Conservation (phyloP, 139 green algal species). For the Chlorella ohadii region DNA sequence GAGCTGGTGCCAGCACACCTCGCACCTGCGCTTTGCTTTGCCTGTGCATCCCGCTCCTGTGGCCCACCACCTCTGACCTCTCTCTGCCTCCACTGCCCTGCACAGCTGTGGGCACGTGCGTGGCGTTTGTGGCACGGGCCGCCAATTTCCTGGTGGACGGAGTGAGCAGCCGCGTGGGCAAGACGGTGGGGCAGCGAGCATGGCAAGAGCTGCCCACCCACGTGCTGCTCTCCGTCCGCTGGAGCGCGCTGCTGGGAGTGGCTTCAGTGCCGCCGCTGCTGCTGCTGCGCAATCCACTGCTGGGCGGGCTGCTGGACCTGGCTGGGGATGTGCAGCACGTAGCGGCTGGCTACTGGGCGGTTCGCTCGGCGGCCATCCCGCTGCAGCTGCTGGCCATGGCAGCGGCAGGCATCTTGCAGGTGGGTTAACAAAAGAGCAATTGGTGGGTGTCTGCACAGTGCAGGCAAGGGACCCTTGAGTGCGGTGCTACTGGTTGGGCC, state of each 20-base stretch:
- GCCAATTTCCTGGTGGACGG: conserved; percentile 76
- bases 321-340: conserved; percentile 24
- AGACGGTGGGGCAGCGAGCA: conserved; percentile 45
- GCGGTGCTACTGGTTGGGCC: too few species aligned
- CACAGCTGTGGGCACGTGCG: conserved; percentile 44
- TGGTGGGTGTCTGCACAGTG: not conserved
- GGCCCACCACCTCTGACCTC: too few species aligned
- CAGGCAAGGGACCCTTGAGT: not conserved
- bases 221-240: conserved; percentile 57
- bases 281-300: not conserved
- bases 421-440: not conserved
- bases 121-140: conserved; percentile 53
- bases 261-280: conserved; percentile 8
- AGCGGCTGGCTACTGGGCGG: conserved; percentile 51
- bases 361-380: conserved; percentile 49
- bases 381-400: conserved; percentile 65
- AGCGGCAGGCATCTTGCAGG: conserved; percentile 50
- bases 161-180: conserved; percentile 67
- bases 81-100: too few species aligned
- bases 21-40: too few species aligned
- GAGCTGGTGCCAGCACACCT: too few species aligned
- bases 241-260: conserved; percentile 26
- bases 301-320: conserved; percentile 42
- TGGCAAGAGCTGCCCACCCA: conserved; percentile 48
- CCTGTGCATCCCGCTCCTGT: too few species aligned